These are phyloP conservation scores for Lathyrus oleraceus DNA, from an alignment of 306 rosid genomes.

Conservation along the genomic window DNA sequence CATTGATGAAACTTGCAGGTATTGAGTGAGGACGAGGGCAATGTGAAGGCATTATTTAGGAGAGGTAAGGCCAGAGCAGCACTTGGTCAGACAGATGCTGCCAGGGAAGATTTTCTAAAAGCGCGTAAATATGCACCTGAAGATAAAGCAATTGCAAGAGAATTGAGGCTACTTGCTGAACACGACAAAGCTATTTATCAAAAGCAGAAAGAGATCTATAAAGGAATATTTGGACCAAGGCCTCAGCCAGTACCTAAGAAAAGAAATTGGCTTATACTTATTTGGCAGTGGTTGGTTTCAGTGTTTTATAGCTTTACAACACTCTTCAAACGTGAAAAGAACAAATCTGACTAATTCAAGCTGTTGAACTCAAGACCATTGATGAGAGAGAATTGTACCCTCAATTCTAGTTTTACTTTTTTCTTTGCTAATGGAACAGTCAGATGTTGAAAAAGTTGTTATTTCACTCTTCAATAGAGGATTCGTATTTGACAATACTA, in stretches of 20 bases:
- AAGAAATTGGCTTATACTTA: conserved; percentile 46
- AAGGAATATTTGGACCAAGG: conserved; percentile 87
- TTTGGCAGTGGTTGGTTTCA: conserved; percentile 74
- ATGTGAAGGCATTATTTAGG: conserved; percentile 80
- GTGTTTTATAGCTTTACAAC: conserved; percentile 50
- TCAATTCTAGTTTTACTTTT: not conserved
- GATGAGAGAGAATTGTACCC: not conserved
- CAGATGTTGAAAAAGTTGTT: not conserved
- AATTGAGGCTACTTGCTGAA: conserved; percentile 69
- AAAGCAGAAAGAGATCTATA: conserved; percentile 92
- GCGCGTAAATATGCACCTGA: conserved; percentile 65
- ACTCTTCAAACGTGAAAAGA: conserved; percentile 54
- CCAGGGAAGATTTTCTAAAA: conserved; percentile 73
- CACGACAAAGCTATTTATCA: conserved; percentile 83
- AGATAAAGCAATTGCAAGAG: conserved; percentile 81
- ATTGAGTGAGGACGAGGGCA: conserved; percentile 83
- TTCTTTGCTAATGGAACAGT: conserved; percentile 18
- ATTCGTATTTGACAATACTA: conserved; percentile 11
- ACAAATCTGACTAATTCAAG: conserved; percentile 52
- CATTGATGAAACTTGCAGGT: conserved; percentile 50
- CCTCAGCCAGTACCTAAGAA: conserved; percentile 64
- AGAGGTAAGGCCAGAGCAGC: conserved; percentile 88
- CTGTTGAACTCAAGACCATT: conserved; percentile 21
- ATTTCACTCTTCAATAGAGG: not conserved
- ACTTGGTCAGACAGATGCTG: conserved; percentile 91